Percentiles rank a stretch among this genome's conserved stretches.
phyloP scores from a whole-genome alignment of 192 early-diverging fungal species.

The Pilaira anomala region DNA sequence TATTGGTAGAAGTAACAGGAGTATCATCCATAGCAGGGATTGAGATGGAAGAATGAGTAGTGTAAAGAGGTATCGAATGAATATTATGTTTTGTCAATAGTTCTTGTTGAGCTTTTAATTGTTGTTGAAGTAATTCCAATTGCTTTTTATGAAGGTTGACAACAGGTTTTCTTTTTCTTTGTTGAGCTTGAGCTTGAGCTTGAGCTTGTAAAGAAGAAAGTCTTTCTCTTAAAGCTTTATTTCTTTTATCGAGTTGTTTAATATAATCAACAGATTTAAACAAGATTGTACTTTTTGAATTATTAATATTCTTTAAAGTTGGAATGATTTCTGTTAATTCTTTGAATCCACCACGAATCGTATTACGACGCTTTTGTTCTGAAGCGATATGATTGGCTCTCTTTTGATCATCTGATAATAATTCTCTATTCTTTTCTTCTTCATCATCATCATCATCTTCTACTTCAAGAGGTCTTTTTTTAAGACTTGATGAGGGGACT shows the following conservation, averaged over 20 bases:
- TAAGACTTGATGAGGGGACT: constrained; percentile 34
- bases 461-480: constrained; percentile 23
- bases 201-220: constrained; percentile 16
- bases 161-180: constrained; percentile 2
- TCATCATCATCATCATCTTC: constrained; percentile 23
- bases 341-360: constrained; percentile 81
- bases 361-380: constrained; percentile 71
- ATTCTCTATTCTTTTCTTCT: constrained; percentile 39
- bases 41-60: constrained; percentile 13
- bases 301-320: constrained; percentile 63
- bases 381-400: constrained; percentile 71
- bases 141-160: constrained; percentile 9
- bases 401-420: constrained; percentile 71
- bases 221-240: constrained; percentile 30
- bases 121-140: constrained; percentile 1
- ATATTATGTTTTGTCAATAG: constrained; percentile 4
- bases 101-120: constrained; percentile 9
- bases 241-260: constrained; percentile 55
- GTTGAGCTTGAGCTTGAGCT: not conserved
- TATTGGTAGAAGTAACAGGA: constrained; percentile 2
- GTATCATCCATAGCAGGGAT: constrained; percentile 14
- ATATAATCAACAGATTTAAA: constrained; percentile 70
- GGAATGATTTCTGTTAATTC: constrained; percentile 86
- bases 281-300: constrained; percentile 63
- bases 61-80: not conserved